Base-by-base conservation (phyloP, 1,284 basidiomycete genomes). In the Naganishia cerealis region DNA sequence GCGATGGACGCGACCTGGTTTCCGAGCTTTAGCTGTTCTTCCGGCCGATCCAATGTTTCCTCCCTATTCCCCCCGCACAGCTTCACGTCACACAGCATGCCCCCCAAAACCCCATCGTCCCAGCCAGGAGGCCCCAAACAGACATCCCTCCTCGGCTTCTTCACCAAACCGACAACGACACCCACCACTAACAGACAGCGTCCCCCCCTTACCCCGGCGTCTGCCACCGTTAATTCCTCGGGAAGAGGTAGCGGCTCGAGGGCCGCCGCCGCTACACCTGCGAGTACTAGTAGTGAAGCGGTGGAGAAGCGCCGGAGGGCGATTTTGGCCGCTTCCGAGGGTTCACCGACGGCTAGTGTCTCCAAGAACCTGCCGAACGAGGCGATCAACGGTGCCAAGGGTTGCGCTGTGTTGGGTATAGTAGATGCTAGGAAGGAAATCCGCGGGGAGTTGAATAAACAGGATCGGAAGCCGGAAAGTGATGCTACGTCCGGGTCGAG, bases 81-180 rank as follows among this genome's bases (percentile, higher is more conserved):
- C 38, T 63, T 21, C 36, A 12, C 4, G n/a, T 54, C 50, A 63
- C 24, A 33, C 50, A 63, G 50, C 50, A 63, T 63, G 61, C 50
- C 61, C 15, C 52, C 61, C 13, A 63, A 54, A 54, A 16, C 50
- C 38, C 29, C 61, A 15, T 36, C 38, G 15, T 63, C 61, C 16
- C 58, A 61, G 46, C 26, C 43, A 42, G 50, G 50, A 24, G 61
- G 61, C 15, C 50, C 38, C 7, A 79, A 80, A 62, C 81, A 82
- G 71, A 74, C 78, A 5, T 80, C 81, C 8, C 76, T 83, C 38
- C 72, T 79, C 38, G 72, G 77, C 21, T 83, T 82, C 79, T 83
- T 83, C 67, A 73, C 73, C 43, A 77, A 77, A 67, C 54, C 56
- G 18, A 58, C 46, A 26, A 66, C 55, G 21, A 42, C 57, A 16